Base-by-base conservation (phyloP, 2,329 filamentous ascomycete genomes). In the Calonectria multiphialidica region DNA sequence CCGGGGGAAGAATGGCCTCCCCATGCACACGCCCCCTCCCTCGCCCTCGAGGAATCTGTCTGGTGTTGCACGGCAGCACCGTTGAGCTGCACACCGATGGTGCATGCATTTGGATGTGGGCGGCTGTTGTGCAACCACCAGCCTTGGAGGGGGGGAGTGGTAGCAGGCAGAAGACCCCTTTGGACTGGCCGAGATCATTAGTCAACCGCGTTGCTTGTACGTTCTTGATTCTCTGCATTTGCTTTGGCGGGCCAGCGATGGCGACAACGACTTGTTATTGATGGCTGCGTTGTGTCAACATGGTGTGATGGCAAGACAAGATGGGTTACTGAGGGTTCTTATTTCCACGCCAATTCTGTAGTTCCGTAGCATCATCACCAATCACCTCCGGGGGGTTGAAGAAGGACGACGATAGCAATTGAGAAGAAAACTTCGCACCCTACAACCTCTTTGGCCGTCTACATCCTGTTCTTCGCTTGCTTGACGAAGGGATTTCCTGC, bases 61-160 rank as follows among this genome's bases (percentile, higher is more conserved):
- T 50, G 64, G 73, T 30, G 75, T 78, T 68, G 67, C 70, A 75
- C 76, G 68, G 76, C 74, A 77, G 73, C 67, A 71, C 77, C 77
- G 77, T 78, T 79, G 53, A 50, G 55, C 45, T 63, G 67, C 53
- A 72, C 67, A 67, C 66, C 74, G 68, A 72, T 73, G 65, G 70
- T 71, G 77, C 73, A 76, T 78, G 70, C 76, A 69, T 73, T 59
- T 45, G 45, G 74, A 75, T 66, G 72, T 75, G 75, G 71, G 66
- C 70, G 72, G 63, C 57, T 72, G 69, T 62, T 75, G 68, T 78
- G 74, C 59, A 77, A 72, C 77, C 68, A 55, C 30, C 57, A 45
- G 37, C 61, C 25, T 9, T 15, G 35, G 18, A 13, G 8, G n/a
- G 49, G 47, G 33, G 64, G 67, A 50, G 59, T 53, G 61, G 44